phyloP scores from a whole-genome alignment of 2,329 filamentous ascomycete genomes.

The Talaromyces pinophilus region DNA sequence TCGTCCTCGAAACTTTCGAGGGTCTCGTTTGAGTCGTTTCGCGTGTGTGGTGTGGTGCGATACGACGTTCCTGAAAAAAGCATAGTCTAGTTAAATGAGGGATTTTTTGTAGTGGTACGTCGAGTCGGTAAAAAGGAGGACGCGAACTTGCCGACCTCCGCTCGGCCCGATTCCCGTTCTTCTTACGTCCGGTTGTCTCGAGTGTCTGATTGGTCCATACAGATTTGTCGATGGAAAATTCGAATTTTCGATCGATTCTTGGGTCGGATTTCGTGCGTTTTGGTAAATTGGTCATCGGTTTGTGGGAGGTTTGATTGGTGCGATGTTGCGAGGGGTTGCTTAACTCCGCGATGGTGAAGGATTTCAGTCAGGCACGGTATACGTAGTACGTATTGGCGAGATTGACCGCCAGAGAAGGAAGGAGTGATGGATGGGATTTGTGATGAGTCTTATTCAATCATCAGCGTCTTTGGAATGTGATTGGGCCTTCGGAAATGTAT shows the following conservation, averaged over 20 bases:
- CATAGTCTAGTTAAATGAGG: not conserved
- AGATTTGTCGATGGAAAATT: not conserved
- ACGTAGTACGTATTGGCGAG: not conserved
- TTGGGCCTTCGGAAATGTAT: not conserved
- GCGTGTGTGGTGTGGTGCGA: not conserved
- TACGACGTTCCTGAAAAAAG: conserved; percentile 3
- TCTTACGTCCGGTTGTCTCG: not conserved
- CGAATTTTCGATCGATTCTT: not conserved
- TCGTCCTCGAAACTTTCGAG: not conserved
- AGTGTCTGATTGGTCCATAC: not conserved
- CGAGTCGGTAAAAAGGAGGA: not conserved
- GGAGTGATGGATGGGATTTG: not conserved
- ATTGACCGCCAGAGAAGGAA: not conserved
- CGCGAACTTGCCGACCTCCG: not conserved
- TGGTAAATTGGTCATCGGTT: not conserved
- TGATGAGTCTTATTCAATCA: not conserved
- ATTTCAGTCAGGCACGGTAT: not conserved
- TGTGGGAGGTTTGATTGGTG: not conserved
- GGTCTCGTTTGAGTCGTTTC: not conserved
- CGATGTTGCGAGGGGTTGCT: not conserved
- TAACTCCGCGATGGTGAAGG: conserved; percentile 6
- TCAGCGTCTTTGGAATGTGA: not conserved
- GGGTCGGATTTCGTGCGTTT: not conserved
- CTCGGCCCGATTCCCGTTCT: not conserved
- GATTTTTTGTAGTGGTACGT: not conserved